Evolutionary conservation across 2,329 filamentous ascomycete genomes (phyloP), one percentile per base, ranked within the genome.

Genomic region (Ceratocystis variospora): DNA sequence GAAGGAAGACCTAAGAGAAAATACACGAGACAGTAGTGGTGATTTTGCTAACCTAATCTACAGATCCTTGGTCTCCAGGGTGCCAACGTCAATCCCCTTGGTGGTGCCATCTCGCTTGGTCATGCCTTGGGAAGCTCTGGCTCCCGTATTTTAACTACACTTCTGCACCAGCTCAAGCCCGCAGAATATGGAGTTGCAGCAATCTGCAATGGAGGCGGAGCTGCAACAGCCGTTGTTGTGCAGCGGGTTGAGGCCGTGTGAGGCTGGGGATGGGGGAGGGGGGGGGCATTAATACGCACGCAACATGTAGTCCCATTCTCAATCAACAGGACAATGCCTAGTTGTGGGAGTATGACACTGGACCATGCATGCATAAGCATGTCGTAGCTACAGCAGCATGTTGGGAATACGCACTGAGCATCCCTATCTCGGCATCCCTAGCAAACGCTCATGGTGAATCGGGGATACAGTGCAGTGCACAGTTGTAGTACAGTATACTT

Each of bases 181-280:
- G 92, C 92, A 45, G 89, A 99, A 78, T 97, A 96, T 74, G 94
- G 94, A 65, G 89, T 93, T 70, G 94, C 92, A 17, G 92, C 92
- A 2, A 97, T 99, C 68, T 97, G 94, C 79, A 99, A 99, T 72
- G 94, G 94, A 59, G 94, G 94, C 53, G 94, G 94, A 68, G 93
- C 91, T 15, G 90, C 93, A 0, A 93, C 89, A 8, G 94, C 92
- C 0, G 82, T 97, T 73, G 90, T 97, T 62, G 90, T 99, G 65
- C 92, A 97, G 77, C 86, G 86, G 71, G 81, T 93, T 70, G 87
- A 88, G 70, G 78, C 77, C 62, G 80, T 82, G 65, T 83, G 73
- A 73, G n/a, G 61, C 7, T 15, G 22, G 1, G 22, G 22, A 22
- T 22, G 22, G 22, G 22, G 22, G n/a, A n/a, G 22, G 22, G 22